Evolutionary conservation across 306 rosid genomes (phyloP), one percentile per base, ranked within the genome.

Genomic region (Elaeagnus macrophylla): DNA sequence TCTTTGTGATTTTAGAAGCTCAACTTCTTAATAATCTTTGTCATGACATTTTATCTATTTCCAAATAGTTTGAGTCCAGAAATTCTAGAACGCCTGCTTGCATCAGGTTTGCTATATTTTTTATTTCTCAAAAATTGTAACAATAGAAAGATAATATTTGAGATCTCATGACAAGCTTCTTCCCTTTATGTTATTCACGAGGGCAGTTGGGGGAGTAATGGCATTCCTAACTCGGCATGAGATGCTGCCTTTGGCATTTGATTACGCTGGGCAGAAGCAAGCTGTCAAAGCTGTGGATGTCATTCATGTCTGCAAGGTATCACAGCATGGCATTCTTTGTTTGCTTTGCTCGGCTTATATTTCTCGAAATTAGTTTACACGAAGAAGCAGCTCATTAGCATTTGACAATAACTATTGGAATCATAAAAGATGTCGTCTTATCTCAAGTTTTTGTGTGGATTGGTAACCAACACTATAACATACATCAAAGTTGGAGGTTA

Each of bases 251-350:
- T 56, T 90, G 81, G 97, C 97, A 7, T 90, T 90, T 71, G 95
- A 86, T 63, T 81, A 90, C 79, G 97, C 97, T 9, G 95, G 95
- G 60, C 90, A 70, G 75, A 90, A 90, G 81, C 97, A 75, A 68
- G 86, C 95, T 20, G 77, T 86, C 39, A 90, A 90, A 78, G 95
- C 94, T 1, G 95, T 90, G 97, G 71, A 90, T 90, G 97, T 94
- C 94, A 40, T 90, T 84, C 76, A 90, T 90, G 97, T 90, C 97
- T 58, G 95, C 90, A 37, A 90, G 95, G 97, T 90, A 68, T 72
- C 38, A 49, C 53, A 49, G 7, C 17, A 49, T 49, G 10, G 17
- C 8, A 16, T 18, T 8, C n/a, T n/a, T n/a, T n/a, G n/a, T n/a
- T n/a, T n/a, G n/a, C n/a, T n/a, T n/a, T n/a, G n/a, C n/a, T n/a